Evolutionary conservation across 1,284 basidiomycete species (phyloP), one percentile per base, ranked within the genome.

Genomic region (Moesziomyces parantarcticus): DNA sequence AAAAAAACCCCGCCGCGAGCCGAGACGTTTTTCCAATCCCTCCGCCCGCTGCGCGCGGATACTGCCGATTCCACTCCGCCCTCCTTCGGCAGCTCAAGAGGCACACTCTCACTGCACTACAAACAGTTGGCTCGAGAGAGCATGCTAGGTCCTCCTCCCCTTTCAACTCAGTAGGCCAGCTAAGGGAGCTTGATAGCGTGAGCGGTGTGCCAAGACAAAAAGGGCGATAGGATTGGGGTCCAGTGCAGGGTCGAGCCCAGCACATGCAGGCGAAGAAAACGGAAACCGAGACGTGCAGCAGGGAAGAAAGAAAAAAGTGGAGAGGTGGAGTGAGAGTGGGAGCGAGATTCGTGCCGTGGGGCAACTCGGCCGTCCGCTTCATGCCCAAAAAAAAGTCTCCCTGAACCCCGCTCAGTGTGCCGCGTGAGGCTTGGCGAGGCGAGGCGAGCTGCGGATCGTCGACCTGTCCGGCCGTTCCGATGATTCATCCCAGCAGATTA

Each of bases 211-310:
- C 20, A 32, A 51, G 9, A 20, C 11, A 13, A 32, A 13, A 32
- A 11, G 11, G n/a, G 22, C 25, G 25, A n/a, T 10, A 7, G 18
- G 48, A 55, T 58, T 58, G 48, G 55, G 59, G 59, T 50, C 53
- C 54, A 51, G 45, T 32, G 53, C 44, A 55, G 45, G 45, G 53
- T 55, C 44, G 22, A 25, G 6, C 5, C 20, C 9, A 5, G 22
- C n/a, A 22, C 2, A 6, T 21, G 42, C 42, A 20, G 23, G 3
- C 16, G 43, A 45, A 10, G 14, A 25, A 45, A 45, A 18, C 18
- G 16, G 43, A 16, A 18, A 23, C 11, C 29, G 16, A 39, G 18
- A 39, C 36, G 16, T 16, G 18, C 36, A 6, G 29, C 11, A 39
- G 36, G 29, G 29, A 32, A 32, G 29, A 39, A 39, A 39, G 16